phyloP scores from a whole-genome alignment of 2,329 filamentous ascomycete genomes.

The Cordyceps militaris region DNA sequence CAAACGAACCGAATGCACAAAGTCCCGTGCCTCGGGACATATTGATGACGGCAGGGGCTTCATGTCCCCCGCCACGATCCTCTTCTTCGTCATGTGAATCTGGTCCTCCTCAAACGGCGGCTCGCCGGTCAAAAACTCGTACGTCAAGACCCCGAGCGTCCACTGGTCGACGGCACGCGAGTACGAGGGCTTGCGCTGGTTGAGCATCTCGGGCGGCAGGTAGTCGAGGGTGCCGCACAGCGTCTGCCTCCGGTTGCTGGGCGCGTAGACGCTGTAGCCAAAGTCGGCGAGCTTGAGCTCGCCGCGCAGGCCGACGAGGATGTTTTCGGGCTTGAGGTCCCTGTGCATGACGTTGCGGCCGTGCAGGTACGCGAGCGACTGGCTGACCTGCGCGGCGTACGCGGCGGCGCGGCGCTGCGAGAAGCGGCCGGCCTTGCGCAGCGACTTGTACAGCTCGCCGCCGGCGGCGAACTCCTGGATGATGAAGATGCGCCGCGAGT shows the following conservation, averaged over 20 bases:
- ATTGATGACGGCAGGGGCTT: slow-evolving; percentile 17
- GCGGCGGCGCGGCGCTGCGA: slow-evolving; percentile 79
- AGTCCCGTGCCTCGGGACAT: slow-evolving; percentile 16
- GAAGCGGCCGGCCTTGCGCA: slow-evolving; percentile 70
- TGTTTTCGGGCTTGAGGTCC: slow-evolving; percentile 58
- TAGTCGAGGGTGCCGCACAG: slow-evolving; percentile 24
- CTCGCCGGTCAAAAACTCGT: slow-evolving; percentile 21
- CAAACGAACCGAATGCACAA: slow-evolving; percentile 16
- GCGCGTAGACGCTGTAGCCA: slow-evolving; percentile 24
- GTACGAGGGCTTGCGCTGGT: slow-evolving; percentile 12
- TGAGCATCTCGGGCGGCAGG: slow-evolving; percentile 23
- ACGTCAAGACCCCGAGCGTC: slow-evolving; percentile 21
- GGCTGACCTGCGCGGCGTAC: slow-evolving; percentile 83
- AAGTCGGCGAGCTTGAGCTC: slow-evolving; percentile 25
- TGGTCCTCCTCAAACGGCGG: slow-evolving; percentile 22
- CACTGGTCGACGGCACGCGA: slow-evolving; percentile 18
- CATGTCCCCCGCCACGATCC: slow-evolving; percentile 19
- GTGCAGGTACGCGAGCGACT: slow-evolving; percentile 76
- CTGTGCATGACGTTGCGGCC: slow-evolving; percentile 88
- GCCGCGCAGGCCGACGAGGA: slow-evolving; percentile 24
- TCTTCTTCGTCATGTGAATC: slow-evolving; percentile 15
- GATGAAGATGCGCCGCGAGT: slow-evolving; percentile 78
- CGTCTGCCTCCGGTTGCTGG: slow-evolving; percentile 18
- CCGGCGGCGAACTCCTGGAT: slow-evolving; percentile 81
- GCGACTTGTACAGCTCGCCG: slow-evolving; percentile 81